Conservation (phyloP, 495 filamentous ascomycete genomes). For the Hamigera avellanea region DNA sequence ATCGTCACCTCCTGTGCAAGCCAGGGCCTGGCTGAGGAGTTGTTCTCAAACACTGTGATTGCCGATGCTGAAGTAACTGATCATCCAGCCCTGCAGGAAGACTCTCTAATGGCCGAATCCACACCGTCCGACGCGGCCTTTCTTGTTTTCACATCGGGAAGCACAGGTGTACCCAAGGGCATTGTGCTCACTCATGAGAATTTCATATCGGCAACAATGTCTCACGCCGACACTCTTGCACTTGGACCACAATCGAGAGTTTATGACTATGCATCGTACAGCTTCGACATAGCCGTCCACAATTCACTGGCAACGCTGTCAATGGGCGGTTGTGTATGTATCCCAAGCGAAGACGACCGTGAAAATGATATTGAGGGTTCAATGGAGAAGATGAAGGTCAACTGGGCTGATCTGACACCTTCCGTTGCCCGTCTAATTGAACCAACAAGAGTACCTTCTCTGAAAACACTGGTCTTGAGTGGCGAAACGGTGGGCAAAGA, state of each 20-base stretch:
- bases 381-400: constrained; percentile 32
- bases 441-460: constrained; percentile 22
- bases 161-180: constrained; percentile 42
- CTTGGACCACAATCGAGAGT: constrained; percentile 24
- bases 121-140: too few relatives aligned
- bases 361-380: constrained; percentile 35
- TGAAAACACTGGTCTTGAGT: constrained; percentile 35
- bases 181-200: constrained; percentile 39
- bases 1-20: too few relatives aligned
- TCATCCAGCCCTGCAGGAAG: too few relatives aligned
- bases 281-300: constrained; percentile 36
- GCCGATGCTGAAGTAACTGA: too few relatives aligned
- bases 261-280: constrained; percentile 35
- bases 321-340: constrained; percentile 37
- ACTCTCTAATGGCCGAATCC: too few relatives aligned
- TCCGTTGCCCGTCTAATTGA: constrained; percentile 37
- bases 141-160: constrained; percentile 41
- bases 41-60: too few relatives aligned
- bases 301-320: constrained; percentile 34
- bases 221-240: constrained; percentile 26
- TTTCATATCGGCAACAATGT: constrained; percentile 22
- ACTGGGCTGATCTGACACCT: constrained; percentile 37
- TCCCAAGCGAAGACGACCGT: constrained; percentile 38
- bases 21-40: too few relatives aligned
- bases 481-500: constrained; percentile 37